These are phyloP conservation scores for Cyanodermella asteris DNA, from an alignment of 2,329 filamentous ascomycete species.

Conservation along the genomic window DNA sequence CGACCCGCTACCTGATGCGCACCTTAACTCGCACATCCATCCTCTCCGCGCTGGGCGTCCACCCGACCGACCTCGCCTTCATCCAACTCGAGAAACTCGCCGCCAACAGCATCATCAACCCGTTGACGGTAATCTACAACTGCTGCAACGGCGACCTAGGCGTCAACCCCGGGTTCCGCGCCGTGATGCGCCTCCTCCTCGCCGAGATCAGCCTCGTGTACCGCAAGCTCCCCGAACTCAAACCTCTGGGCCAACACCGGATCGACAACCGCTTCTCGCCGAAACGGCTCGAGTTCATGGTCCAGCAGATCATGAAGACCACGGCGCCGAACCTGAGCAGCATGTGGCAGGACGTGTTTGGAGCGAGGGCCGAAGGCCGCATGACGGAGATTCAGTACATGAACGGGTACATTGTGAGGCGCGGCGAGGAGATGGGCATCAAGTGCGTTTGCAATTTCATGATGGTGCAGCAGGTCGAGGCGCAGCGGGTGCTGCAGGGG, in stretches of 20 bases:
- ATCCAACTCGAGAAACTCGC: conserved; percentile 61
- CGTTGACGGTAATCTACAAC: conserved; percentile 60
- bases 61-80: conserved; percentile 40
- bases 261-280: conserved; percentile 36
- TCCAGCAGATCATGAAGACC: conserved; percentile 29
- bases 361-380: conserved; percentile 33
- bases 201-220: conserved; percentile 55
- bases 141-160: conserved; percentile 50
- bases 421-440: conserved; percentile 53
- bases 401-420: conserved; percentile 67
- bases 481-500: too few relatives aligned
- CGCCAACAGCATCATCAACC: conserved; percentile 55
- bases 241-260: too few relatives aligned
- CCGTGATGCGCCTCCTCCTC: conserved; percentile 48
- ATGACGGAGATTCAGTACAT: conserved; percentile 62
- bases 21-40: conserved; percentile 40
- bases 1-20: conserved; percentile 38
- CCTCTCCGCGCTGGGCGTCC: conserved; percentile 37
- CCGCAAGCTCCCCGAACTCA: conserved; percentile 50
- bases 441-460: conserved; percentile 49
- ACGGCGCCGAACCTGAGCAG: conserved; percentile 37
- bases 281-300: conserved; percentile 38
- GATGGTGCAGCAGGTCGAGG: conserved; percentile 50
- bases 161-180: conserved; percentile 41
- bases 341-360: conserved; percentile 49